A percentile compares a stretch with the other conserved stretches of the same genome.
phyloP scores from a whole-genome alignment of 352 stramenopile genomes.

The Phytopythium aichiense region DNA sequence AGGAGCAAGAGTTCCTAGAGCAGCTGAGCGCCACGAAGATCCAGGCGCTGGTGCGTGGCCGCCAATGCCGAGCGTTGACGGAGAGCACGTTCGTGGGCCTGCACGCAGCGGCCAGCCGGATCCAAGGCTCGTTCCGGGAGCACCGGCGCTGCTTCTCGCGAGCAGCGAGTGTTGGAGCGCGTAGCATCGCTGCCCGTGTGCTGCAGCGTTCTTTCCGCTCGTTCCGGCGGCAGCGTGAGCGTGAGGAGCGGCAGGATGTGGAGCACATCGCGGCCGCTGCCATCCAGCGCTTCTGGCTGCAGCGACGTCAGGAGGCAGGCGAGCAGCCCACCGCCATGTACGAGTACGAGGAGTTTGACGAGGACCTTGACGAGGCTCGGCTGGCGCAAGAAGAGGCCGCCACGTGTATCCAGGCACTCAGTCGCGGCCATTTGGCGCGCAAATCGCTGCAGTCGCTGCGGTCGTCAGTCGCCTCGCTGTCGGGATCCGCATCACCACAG shows the following conservation, averaged over 20 bases:
- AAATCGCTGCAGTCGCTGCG: constrained; percentile 45
- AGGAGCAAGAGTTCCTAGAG: constrained; percentile 45
- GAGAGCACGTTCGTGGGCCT: constrained; percentile 41
- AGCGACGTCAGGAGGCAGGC: neutral
- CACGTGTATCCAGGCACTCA: constrained; percentile 66
- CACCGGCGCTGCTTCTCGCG: constrained; percentile 10
- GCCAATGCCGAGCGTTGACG: constrained; percentile 42
- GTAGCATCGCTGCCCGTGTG: constrained; percentile 41
- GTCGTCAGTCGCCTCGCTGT: constrained; percentile 18
- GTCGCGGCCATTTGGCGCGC: constrained; percentile 46
- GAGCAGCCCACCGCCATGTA: neutral
- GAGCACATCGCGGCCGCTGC: constrained; percentile 51
- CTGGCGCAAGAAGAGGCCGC: constrained; percentile 50
- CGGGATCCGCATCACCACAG: neutral
- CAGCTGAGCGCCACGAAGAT: constrained; percentile 50
- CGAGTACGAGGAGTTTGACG: neutral
- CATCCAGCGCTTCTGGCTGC: constrained; percentile 50
- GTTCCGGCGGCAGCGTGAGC: constrained; percentile 7
- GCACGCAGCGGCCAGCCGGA: constrained; percentile 35
- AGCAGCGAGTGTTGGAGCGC: constrained; percentile 23
- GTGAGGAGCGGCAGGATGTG: constrained; percentile 31
- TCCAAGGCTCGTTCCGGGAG: constrained; percentile 41
- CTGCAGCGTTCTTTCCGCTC: constrained; percentile 46
- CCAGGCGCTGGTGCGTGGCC: constrained; percentile 57
- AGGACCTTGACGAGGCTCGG: neutral